These are phyloP conservation scores for Rutidosis leptorrhynchoides DNA, from an alignment of 129 eudicot species.

Conservation along the genomic window DNA sequence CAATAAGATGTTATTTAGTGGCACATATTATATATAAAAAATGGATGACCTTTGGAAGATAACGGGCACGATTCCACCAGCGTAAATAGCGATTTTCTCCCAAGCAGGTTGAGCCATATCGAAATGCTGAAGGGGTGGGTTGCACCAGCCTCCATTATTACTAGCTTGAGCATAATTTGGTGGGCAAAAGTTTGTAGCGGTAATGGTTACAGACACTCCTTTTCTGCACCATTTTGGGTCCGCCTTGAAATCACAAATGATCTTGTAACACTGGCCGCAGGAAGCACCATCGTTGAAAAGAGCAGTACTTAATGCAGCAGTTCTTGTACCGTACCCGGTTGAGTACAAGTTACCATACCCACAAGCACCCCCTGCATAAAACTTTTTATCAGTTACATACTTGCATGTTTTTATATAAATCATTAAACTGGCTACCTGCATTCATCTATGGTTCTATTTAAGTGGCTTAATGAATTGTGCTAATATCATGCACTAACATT, in stretches of 20 bases:
- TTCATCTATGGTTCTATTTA: background rate
- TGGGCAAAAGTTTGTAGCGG: conserved; percentile 90
- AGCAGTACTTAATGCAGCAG: conserved; percentile 93
- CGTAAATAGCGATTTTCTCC: conserved; percentile 80
- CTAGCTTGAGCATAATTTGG: conserved; percentile 67
- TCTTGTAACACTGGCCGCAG: conserved; percentile 79
- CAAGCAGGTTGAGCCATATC: conserved; percentile 99
- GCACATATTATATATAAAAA: too few relatives aligned
- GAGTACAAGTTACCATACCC: conserved; percentile 85
- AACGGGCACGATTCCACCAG: conserved; percentile 78
- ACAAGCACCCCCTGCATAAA: conserved; percentile 77
- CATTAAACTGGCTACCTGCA: background rate
- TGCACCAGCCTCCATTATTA: conserved; percentile 87
- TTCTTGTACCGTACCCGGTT: conserved; percentile 70
- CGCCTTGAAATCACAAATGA: conserved; percentile 55
- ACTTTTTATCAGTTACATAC: background rate
- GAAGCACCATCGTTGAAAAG: conserved; percentile 73
- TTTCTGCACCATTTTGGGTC: conserved; percentile 67
- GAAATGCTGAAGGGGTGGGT: conserved; percentile 84
- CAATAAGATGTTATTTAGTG: background rate
- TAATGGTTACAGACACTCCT: conserved; percentile 66
- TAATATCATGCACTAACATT: too few relatives aligned
- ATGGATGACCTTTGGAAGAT: conserved; percentile 53
- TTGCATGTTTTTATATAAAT: background rate
- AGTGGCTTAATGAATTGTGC: conserved; percentile 6